Base-by-base conservation (phyloP, 1,284 basidiomycete species). In the Cutaneotrichosporon sp. region DNA sequence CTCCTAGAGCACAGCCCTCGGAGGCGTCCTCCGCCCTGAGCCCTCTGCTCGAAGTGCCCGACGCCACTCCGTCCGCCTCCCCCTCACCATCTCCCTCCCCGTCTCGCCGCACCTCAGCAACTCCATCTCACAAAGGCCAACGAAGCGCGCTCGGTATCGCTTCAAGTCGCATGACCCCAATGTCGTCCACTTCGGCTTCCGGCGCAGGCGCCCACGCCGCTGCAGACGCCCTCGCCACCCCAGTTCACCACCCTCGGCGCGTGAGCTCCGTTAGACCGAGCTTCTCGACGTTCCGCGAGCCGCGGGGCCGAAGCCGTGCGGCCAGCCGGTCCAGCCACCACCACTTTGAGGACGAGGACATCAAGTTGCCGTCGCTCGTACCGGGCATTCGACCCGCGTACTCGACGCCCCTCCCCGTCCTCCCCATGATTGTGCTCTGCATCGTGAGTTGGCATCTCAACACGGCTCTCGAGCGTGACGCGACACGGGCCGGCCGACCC, bases 401-500 rank as follows among this genome's bases (percentile, higher is more conserved):
- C 61, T 76, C 79, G 11, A 95, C 92, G 1, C 92, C 93, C 3
- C 77, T 97, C 27, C 94, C 93, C 1, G 81, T 83, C n/a, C 80
- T 97, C 47, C 89, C 93, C 0, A 94, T 97, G 88, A 82, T 89
- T 67, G 94, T 97, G 3, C 80, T 97, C 49, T 95, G 91, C 56
- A 93, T 95, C 63, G 92, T 93, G 75, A 77, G 87, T 81, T 34
- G 3, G 36, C 22, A 24, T 4, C 31, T 22, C 20, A 6, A 22
- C 51, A 27, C n/a, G 33, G 33, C 33, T 25, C 20, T 38, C 20
- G 18, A 25, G 51, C 34, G 51, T 53, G 51, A 53, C 51, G 25
- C 34, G 58, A 45, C 33, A 53, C 27, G 47, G 47, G 47, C 25
- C 25, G 7, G 24, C 38, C 25, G 47, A 31, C 14, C 45, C 24